Evolutionary conservation across 2,329 filamentous ascomycete species (phyloP), one percentile per base, ranked within the genome.

Genomic region (Fusarium sp.): DNA sequence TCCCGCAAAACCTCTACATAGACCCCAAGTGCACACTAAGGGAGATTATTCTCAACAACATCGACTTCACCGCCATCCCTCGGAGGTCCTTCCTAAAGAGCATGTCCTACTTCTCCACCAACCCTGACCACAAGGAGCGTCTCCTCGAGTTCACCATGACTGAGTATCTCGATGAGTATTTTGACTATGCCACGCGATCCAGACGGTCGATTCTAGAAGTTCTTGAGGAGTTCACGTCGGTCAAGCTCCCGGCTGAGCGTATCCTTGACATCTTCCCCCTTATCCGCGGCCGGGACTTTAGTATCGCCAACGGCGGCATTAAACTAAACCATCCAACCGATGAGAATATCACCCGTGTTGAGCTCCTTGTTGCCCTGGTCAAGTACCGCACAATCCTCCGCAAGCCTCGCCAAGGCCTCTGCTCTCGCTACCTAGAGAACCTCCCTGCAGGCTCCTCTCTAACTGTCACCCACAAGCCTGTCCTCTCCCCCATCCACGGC

Each of bases 171-270:
- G 95, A 98, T 77, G 97, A 99, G 77, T 92, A 98, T 66, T 98
- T 94, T 84, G 96, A 99, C 83, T 99, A 99, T 81, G 97, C 97
- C 1, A 95, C 95, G 0, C 92, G 97, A 10, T 94, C 96, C 1
- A 92, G 95, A 37, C 92, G 97, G 37, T 97, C 94, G 68, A 98
- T 98, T 67, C 86, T 99, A 7, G 97, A 99, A 83, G 93, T 98
- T 5, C 88, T 99, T 32, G 92, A 96, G 66, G 97, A 99, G 77
- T 99, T 99, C 78, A 89, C 93, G 48, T 92, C 90, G 0, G 93
- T 98, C 64, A 92, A 92, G 71, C 91, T 99, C 3, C 95, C 97
- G 0, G 94, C 92, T 83, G 86, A 92, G 65, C 90, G 92, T 58
- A 87, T 92, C 2, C 87, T 94, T 11, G 91, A 92, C 64, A 87